Base-by-base conservation (phyloP, 768 basidiomycete genomes). In the Kwoniella shandongensis region DNA sequence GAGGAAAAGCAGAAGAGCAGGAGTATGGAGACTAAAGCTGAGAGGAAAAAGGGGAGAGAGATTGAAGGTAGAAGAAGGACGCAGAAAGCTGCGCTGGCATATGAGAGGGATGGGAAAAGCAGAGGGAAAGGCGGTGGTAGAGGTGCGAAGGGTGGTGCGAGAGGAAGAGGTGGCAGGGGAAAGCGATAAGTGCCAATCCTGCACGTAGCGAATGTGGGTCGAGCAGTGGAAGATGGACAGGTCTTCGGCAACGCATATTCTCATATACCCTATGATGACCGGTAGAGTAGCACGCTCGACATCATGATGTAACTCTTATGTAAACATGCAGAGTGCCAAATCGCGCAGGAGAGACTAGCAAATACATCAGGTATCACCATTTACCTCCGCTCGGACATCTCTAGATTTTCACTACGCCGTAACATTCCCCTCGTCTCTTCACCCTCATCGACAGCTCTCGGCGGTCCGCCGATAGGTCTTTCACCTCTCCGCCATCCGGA, bases 41-140 rank as follows among this genome's bases (percentile, higher is more conserved):
- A 81, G 30, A 80, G 89, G 59, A 83, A 81, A 60, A 77, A 79
- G 45, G 84, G 88, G 52, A 81, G 80, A 59, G 77, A 78, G 51
- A 88, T 86, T 71, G 88, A 90, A 72, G 79, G 78, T 39, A 81
- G 79, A 40, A 80, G 87, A 51, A 82, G 84, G 66, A 80, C 81
- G 4, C 85, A 89, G 73, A 89, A 88, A 74, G 87, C 86, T 12
- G 84, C 83, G 63, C 76, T 82, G 44, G 88, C 87, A 25, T 85
- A 87, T 38, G 87, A 86, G 44, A 35, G 74, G 49, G 65, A 68
- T 61, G 70, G 70, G 8, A 57, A 48, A 44, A 39, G 18, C 15
- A 66, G 59, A 44, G 62, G 57, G 10, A 38, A 47, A 40, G 60
- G 61, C 8, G 61, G 66, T 38, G 20, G 35, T 22, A 47, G 67